Base-by-base conservation (phyloP, 2,329 filamentous ascomycete species). In the Penicillium sp. region DNA sequence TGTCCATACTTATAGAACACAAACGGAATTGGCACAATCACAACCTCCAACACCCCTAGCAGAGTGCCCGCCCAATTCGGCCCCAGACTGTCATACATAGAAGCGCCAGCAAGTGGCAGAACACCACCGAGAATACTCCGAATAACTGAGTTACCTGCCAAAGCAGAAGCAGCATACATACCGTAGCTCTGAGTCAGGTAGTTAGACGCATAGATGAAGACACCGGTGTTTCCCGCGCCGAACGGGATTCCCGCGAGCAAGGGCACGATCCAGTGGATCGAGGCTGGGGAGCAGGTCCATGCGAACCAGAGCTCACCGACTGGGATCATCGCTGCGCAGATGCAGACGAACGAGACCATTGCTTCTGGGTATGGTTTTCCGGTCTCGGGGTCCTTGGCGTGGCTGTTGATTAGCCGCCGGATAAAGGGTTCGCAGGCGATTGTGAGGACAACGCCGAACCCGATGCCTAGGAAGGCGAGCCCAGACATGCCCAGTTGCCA, bases 301-400 rank as follows among this genome's bases (percentile, higher is more conserved):
- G 90, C 86, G 69, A 97, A 97, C 73, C 88, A 89, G 25, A 97
- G 83, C 73, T 96, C 88, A 17, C 92, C 93, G 3, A 90, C 73
- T 0, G 91, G 89, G 0, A 89, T 86, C 1, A 91, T 78, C 1
- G 96, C 71, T 0, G 90, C 85, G 4, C 89, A 90, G 27, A 96
- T 84, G 65, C 88, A 90, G 68, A 96, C 89, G 56, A 94, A 83
- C 42, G 86, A 84, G 4, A 93, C 90, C 63, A 90, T 91, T 1
- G 91, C 88, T 75, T 97, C 93, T 0, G 92, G 92, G 0, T 84
- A 81, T 0, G 86, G 82, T 38, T 86, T 86, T 12, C 89, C 90
- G 0, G 91, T 96, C 49, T 82, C 82, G 0, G 90, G 88, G 67
- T 96, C 90, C 33, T 83, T 83, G 55, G 85, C 83, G 71, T 96